Base-by-base conservation (phyloP, 108 stramenopile species). In the Skeletonema potamos region DNA sequence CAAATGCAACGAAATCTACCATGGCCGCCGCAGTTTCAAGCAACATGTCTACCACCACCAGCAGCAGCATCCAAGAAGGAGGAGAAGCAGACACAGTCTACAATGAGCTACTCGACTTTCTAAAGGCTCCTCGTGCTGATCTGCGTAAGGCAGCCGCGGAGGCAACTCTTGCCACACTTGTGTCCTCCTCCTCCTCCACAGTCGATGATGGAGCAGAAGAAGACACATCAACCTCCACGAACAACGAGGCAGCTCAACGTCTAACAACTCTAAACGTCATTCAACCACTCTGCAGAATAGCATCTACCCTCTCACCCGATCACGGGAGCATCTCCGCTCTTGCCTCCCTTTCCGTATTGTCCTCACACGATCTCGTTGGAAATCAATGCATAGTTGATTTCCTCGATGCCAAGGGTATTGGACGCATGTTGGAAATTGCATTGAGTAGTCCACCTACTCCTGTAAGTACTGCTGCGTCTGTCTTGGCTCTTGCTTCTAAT, bases 381-480 rank as follows among this genome's bases (percentile, higher is more conserved):
- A 81, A 82, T 64, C 83, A 85, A 46, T 84, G 83, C 48, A 76
- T 89, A 24, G 70, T 86, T 18, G 72, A 85, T 46, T 74, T 88
- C 28, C 26, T 89, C 9, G 82, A 89, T 20, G 57, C 44, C 32
- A 66, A 78, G 17, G 82, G 84, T 10, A 68, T 91, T 3, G 62
- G 68, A 7, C 75, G 92, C 32, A 64, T 91, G 65, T 44, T 89
- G 8, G 92, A 93, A 66, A 75, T 93, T 54, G 82, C 85, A 9
- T 72, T 93, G 36, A 71, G 64, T 58, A 62, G 26, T 17, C 63
- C 72, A 6, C 64, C 73, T 24, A 17, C 73, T 57, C 46, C 54
- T 13, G n/a, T 46, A 24, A 29, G 32, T n/a, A 24, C 67, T 12
- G 55, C 28, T 36, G 66, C 29, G 6, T 54, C 66, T 8, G 36